Evolutionary conservation across 139 green algal genomes (phyloP).

Genomic region (Cymbomonas tetramitiformis): DNA sequence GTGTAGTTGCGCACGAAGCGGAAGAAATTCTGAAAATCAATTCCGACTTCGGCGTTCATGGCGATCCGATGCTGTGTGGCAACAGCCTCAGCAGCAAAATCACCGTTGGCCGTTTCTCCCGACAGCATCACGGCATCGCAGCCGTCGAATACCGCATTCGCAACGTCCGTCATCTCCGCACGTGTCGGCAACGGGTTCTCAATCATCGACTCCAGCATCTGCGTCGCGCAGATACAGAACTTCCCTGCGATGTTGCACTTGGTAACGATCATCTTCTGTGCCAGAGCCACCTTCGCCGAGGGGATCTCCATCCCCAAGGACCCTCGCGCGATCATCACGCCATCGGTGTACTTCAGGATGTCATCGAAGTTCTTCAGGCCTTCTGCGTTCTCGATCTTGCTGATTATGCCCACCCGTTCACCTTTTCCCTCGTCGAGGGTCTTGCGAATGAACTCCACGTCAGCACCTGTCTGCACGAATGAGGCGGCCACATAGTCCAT

Average conservation of each 20-base stretch:
- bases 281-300: conserved; percentile 17
- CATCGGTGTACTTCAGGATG: conserved; percentile 46
- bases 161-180: conserved; percentile 31
- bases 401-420: conserved; percentile 50
- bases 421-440: conserved; percentile 40
- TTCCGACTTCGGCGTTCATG: conserved; percentile 17
- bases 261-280: conserved; percentile 23
- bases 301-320: conserved; percentile 57
- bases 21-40: too few relatives aligned
- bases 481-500: conserved; percentile 42
- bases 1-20: background rate
- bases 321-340: conserved; percentile 59
- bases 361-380: conserved; percentile 46
- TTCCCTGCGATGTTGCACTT: conserved; percentile 23
- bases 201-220: conserved; percentile 36
- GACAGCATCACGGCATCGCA: conserved; percentile 24
- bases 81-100: conserved; percentile 21
- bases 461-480: conserved; percentile 43
- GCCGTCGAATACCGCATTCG: conserved; percentile 34
- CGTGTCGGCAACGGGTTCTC: conserved; percentile 23
- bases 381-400: conserved; percentile 59
- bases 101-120: conserved; percentile 22
- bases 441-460: conserved; percentile 42
- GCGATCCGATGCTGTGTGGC: conserved; percentile 12
- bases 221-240: conserved; percentile 30